Conservation (phyloP, 345 rosid species). For the Heritiera littoralis region DNA sequence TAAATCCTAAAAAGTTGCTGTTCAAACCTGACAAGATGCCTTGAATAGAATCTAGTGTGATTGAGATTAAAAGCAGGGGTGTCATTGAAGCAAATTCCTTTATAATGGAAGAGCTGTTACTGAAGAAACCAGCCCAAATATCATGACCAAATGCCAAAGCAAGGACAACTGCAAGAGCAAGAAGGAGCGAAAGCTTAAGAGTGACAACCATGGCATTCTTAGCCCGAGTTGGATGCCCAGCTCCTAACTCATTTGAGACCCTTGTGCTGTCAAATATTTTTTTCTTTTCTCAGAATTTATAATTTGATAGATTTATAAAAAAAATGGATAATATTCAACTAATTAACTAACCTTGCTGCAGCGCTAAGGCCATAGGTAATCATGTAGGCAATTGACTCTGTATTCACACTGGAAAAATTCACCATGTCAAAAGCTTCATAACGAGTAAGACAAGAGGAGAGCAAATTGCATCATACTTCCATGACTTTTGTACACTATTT, state of each 20-base stretch:
- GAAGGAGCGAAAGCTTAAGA: slow-evolving; percentile 52
- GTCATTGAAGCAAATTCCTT: slow-evolving; percentile 53
- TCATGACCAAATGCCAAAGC: slow-evolving; percentile 54
- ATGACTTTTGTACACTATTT: not conserved
- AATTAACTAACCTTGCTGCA: slow-evolving; percentile 65
- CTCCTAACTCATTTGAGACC: slow-evolving; percentile 82
- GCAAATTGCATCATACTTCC: not conserved
- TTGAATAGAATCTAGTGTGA: slow-evolving; percentile 63
- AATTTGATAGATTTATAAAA: not conserved
- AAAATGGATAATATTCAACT: not conserved
- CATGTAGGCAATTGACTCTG: slow-evolving; percentile 70
- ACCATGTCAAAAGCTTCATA: not conserved
- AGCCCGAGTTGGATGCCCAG: slow-evolving; percentile 47
- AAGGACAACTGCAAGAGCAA: slow-evolving; percentile 46
- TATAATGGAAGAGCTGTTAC: slow-evolving; percentile 38
- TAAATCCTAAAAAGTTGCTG: not conserved
- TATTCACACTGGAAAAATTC: slow-evolving; percentile 48
- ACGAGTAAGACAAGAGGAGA: not conserved
- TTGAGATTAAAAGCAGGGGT: slow-evolving; percentile 60
- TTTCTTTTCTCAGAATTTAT: not conserved
- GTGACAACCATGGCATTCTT: slow-evolving; percentile 54
- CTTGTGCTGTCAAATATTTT: slow-evolving; percentile 55
- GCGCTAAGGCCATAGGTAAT: slow-evolving; percentile 74
- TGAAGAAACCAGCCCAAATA: slow-evolving; percentile 67
- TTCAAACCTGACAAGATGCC: slow-evolving; percentile 67